phyloP scores from a whole-genome alignment of 2,329 filamentous ascomycete genomes.

The Akanthomyces dipterigenus region DNA sequence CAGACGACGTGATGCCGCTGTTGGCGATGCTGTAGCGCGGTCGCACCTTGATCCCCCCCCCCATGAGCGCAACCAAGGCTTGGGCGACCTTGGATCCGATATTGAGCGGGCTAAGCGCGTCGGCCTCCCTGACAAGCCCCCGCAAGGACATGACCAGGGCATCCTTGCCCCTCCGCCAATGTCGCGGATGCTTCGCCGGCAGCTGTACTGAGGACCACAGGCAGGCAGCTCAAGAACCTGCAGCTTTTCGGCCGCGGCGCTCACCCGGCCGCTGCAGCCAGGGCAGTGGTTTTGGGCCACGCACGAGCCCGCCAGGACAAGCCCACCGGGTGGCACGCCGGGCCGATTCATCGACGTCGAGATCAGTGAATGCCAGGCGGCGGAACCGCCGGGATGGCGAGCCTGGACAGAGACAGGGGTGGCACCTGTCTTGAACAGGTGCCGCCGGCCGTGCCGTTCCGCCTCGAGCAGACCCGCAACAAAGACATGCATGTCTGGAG shows the following conservation, averaged over 20 bases:
- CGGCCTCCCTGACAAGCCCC: constrained; percentile 34
- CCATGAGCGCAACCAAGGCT: constrained; percentile 41
- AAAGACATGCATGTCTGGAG: constrained; percentile 49
- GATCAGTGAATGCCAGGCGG: constrained; percentile 39
- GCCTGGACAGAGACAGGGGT: constrained; percentile 37
- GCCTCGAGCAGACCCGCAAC: constrained; percentile 39
- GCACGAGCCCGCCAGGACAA: constrained; percentile 47
- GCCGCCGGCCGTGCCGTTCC: constrained; percentile 25
- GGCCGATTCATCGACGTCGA: constrained; percentile 24
- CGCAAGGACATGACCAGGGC: constrained; percentile 51
- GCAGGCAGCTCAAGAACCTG: constrained; percentile 16
- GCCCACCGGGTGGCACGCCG: constrained; percentile 28
- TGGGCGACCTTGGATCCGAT: constrained; percentile 44
- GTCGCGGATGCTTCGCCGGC: constrained; percentile 14
- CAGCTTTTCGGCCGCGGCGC: constrained; percentile 14
- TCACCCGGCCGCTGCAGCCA: constrained; percentile 16
- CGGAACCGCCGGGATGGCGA: constrained; percentile 43
- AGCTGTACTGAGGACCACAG: constrained; percentile 14
- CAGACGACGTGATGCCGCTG: constrained; percentile 53
- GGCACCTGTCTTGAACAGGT: constrained; percentile 32
- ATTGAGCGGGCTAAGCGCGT: constrained; percentile 41
- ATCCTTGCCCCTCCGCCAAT: constrained; percentile 37
- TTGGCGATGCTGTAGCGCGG: constrained; percentile 53
- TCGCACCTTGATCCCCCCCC: constrained; percentile 32
- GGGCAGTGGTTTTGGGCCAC: constrained; percentile 50